Evolutionary conservation across 805 yeast species (phyloP), one percentile per base, ranked within the genome.

Genomic region (Metschnikowia shivogae): DNA sequence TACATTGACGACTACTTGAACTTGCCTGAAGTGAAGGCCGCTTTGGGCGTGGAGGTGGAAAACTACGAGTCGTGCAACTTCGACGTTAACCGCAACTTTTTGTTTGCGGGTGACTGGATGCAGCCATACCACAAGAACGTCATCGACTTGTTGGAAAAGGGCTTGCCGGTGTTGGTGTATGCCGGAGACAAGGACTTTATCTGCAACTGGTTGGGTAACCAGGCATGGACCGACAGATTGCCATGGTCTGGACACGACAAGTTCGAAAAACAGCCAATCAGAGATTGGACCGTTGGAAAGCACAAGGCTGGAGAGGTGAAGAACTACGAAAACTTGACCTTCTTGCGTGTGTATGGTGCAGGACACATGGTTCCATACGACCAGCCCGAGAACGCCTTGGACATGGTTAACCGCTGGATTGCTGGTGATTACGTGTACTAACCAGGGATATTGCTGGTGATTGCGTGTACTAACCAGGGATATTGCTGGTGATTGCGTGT

Each of bases 321-420:
- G 71, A 84, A 80, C 59, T 77, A 73, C 53, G 82, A 82, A 39
- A 74, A 78, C 48, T 81, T 90, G 56, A 86, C 96, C 4, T 92
- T 84, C 72, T 73, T 88, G 64, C 78, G 96, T 64, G 80, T 90
- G 8, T 90, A 74, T 58, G 92, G 81, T 51, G 97, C 95, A 42
- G 97, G 97, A 24, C 97, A 92, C 68, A 89, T 90, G 97, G 96
- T 89, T 50, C 97, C 97, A 13, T 84, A 70, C 59, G 90, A 90
- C 67, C 92, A 86, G 70, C 95, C 97, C 14, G 81, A 78, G 57
- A 74, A 76, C 58, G 70, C 96, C 2, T 73, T 85, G 51, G 89
- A 80, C 45, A 83, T 90, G 89, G 77, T 90, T 51, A 86, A 88
- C 72, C 77, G 84, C 62, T 92, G 97, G 97, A 67, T 88, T 39